Evolutionary conservation across 1,284 basidiomycete genomes (phyloP), one percentile per base, ranked within the genome.

Genomic region (Apiotrichum sp.): DNA sequence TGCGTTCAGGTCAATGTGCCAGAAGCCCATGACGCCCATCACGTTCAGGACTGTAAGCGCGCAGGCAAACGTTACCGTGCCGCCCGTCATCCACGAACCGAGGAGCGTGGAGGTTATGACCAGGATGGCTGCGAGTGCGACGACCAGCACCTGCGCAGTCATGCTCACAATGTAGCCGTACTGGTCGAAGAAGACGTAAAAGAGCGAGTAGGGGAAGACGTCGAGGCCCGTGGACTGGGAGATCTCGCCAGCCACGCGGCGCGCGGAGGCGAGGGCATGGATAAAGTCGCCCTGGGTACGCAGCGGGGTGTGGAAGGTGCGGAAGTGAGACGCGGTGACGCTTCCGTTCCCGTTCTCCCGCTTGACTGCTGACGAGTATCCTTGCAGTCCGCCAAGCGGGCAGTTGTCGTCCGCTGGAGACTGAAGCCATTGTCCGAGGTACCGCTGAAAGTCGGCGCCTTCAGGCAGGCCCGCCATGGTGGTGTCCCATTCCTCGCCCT

Each of bases 161-260:
- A 90, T 89, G 43, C 84, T 80, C 62, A 88, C 72, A 69, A 98
- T 88, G 65, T 90, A 88, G n/a, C 85, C 84, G 71, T 93, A 96
- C 74, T 75, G 91, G 66, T 96, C 92, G 77, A 98, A 98, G 80
- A 93, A 98, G 65, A 98, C 93, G 77, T 97, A 97, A 79, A 92
- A 91, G 13, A 93, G 75, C 32, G 91, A 95, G 76, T 98, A 98
- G 0, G 95, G 89, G 82, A 95, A 98, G 9, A 98, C 88, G 9
- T 83, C 77, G 5, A 84, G 80, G 4, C 92, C 90, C 0, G 84
- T 89, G 42, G 81, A 71, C 58, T 77, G 73, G 0, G 86, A 84
- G n/a, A 98, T 86, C 62, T 96, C 92, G 47, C 84, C 80, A 4
- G 93, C 87, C 60, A 98, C 86, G 39, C 93, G 83, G 59, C 87